These are phyloP conservation scores for Nicotiana obtusifolia DNA, from an alignment of 257 asterid species.

Conservation along the genomic window DNA sequence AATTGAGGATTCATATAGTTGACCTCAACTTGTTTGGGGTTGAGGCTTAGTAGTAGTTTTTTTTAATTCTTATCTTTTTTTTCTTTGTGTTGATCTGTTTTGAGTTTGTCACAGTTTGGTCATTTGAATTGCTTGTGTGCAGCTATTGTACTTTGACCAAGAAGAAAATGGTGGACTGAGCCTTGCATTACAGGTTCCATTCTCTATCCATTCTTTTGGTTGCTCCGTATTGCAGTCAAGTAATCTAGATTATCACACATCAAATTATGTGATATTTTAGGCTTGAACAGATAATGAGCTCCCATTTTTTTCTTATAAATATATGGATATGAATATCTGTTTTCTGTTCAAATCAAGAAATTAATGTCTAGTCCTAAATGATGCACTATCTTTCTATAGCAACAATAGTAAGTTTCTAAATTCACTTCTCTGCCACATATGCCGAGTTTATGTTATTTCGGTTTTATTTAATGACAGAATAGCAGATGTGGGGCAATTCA, in stretches of 20 bases:
- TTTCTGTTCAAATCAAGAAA: background rate
- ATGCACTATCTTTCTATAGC: background rate
- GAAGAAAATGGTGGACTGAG: constrained; percentile 82
- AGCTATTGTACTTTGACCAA: constrained; percentile 85
- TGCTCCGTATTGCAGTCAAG: background rate
- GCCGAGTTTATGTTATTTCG: background rate
- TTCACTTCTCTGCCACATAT: background rate
- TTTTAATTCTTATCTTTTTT: background rate
- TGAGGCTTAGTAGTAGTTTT: too few species aligned
- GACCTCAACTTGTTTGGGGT: too few species aligned
- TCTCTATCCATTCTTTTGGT: background rate
- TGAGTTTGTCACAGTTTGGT: background rate
- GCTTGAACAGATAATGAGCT: background rate
- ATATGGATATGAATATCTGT: background rate
- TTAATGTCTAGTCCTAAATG: background rate
- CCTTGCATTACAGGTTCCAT: constrained; percentile 81
- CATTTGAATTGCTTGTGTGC: constrained; percentile 24
- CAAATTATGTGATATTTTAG: background rate
- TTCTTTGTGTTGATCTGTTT: background rate
- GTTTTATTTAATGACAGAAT: background rate
- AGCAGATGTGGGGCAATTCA: background rate
- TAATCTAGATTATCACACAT: background rate
- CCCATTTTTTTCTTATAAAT: background rate
- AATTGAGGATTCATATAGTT: too few species aligned
- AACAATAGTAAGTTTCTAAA: background rate